Evolutionary conservation across 768 basidiomycete genomes (phyloP).

Genomic region (Boletellus sp.): DNA sequence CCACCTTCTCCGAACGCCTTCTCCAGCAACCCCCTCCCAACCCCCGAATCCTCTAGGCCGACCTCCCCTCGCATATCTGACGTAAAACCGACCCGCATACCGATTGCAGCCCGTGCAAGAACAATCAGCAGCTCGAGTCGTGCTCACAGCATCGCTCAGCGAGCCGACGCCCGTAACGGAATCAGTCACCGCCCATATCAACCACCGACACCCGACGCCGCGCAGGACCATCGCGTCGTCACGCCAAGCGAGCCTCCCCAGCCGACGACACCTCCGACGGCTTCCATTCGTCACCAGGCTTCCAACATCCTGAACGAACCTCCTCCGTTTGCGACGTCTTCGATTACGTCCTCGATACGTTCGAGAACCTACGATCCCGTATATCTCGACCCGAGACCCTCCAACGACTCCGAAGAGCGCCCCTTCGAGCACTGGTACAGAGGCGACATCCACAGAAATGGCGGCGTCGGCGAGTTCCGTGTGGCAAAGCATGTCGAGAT

Average conservation of each 20-base stretch:
- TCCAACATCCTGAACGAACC: constrained; percentile 60
- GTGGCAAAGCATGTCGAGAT: constrained; percentile 76
- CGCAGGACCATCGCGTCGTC: constrained; percentile 29
- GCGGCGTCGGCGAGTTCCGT: constrained; percentile 81
- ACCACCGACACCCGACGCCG: constrained; percentile 26
- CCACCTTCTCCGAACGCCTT: constrained; percentile 36
- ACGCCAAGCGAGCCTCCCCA: constrained; percentile 29
- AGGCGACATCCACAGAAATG: constrained; percentile 81
- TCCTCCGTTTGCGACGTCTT: constrained; percentile 52
- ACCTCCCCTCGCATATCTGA: constrained; percentile 43
- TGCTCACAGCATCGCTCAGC: constrained; percentile 31
- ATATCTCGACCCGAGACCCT: constrained; percentile 44
- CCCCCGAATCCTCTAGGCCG: constrained; percentile 38
- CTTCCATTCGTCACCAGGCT: constrained; percentile 35
- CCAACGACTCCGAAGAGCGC: constrained; percentile 74
- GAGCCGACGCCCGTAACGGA: constrained; percentile 37
- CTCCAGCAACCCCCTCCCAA: constrained; percentile 28
- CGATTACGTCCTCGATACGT: constrained; percentile 43
- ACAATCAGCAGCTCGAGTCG: constrained; percentile 42
- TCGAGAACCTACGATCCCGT: constrained; percentile 32
- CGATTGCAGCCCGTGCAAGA: constrained; percentile 39
- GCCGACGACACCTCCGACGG: constrained; percentile 31
- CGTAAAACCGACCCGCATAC: constrained; percentile 47
- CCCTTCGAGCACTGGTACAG: constrained; percentile 91
- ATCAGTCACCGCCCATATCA: constrained; percentile 21